Conservation (phyloP, 1,284 basidiomycete species). For the Omphalotus olearius region DNA sequence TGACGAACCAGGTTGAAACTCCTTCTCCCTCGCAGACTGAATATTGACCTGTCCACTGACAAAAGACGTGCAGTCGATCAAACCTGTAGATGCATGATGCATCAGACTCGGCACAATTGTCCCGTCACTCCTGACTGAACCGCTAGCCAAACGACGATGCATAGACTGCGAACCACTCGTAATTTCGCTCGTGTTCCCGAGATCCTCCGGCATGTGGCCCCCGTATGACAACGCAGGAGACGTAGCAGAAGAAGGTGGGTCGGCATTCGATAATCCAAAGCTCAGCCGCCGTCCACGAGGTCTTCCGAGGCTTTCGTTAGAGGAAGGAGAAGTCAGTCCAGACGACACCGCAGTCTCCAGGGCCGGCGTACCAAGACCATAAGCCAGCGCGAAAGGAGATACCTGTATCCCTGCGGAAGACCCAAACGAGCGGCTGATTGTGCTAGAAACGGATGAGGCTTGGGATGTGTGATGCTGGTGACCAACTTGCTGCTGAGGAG, state of each 20-base stretch:
- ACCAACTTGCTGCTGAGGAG: background rate
- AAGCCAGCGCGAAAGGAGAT: background rate
- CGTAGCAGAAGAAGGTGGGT: slow-evolving; percentile 21
- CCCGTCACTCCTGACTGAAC: slow-evolving; percentile 1
- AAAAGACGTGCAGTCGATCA: slow-evolving; percentile 2
- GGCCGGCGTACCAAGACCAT: background rate
- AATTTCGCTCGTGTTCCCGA: too few species aligned
- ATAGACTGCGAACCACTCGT: background rate
- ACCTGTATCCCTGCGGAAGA: background rate
- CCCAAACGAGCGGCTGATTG: slow-evolving; percentile 15
- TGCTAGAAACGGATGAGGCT: slow-evolving; percentile 27
- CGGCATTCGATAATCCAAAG: slow-evolving; percentile 22
- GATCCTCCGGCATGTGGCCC: slow-evolving; percentile 4
- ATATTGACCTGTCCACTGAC: slow-evolving; percentile 6
- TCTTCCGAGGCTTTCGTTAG: slow-evolving; percentile 11
- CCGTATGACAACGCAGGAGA: slow-evolving; percentile 16
- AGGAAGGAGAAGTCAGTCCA: slow-evolving; percentile 12
- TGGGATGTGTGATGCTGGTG: slow-evolving; percentile 18
- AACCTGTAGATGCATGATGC: slow-evolving; percentile 10
- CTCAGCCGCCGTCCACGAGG: slow-evolving; percentile 4
- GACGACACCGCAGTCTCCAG: background rate
- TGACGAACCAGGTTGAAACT: slow-evolving; percentile 16
- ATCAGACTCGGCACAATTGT: slow-evolving; percentile 4
- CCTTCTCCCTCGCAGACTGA: slow-evolving; percentile 15
- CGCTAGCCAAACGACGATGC: slow-evolving; percentile 3